phyloP scores from a whole-genome alignment of 192 early-diverging fungal genomes.

The Linnemannia schmuckeri region DNA sequence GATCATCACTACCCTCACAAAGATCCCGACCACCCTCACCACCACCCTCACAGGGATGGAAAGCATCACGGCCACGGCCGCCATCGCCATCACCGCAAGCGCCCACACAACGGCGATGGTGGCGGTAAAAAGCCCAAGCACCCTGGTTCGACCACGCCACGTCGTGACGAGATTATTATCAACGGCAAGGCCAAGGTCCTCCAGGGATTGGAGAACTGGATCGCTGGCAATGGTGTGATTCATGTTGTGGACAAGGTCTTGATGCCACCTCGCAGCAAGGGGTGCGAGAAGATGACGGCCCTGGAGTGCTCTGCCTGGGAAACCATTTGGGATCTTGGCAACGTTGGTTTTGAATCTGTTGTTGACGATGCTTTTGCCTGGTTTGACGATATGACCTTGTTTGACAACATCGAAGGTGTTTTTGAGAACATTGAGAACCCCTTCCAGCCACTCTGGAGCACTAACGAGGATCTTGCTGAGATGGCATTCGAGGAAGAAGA shows the following conservation, averaged over 20 bases:
- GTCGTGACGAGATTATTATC: constrained; percentile 32
- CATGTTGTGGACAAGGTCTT: constrained; percentile 61
- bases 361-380: constrained; percentile 16
- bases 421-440: neutral
- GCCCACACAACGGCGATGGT: neutral
- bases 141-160: neutral
- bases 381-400: constrained; percentile 21
- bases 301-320: constrained; percentile 42
- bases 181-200: constrained; percentile 21
- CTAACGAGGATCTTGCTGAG: neutral
- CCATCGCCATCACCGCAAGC: constrained; percentile 1
- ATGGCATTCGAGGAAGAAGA: neutral
- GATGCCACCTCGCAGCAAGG: constrained; percentile 52
- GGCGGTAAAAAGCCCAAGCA: neutral
- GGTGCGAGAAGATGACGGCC: constrained; percentile 26
- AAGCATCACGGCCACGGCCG: constrained; percentile 12
- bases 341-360: neutral
- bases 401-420: neutral
- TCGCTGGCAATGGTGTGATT: constrained; percentile 60
- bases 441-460: neutral
- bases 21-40: constrained; percentile 23
- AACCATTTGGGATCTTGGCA: constrained; percentile 34
- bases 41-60: constrained; percentile 12
- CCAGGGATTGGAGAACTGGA: constrained; percentile 47
- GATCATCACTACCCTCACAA: constrained; percentile 18